These are phyloP conservation scores for Chimonanthus salicifolius DNA, from an alignment of 164 flowering plant genomes.

Conservation along the genomic window DNA sequence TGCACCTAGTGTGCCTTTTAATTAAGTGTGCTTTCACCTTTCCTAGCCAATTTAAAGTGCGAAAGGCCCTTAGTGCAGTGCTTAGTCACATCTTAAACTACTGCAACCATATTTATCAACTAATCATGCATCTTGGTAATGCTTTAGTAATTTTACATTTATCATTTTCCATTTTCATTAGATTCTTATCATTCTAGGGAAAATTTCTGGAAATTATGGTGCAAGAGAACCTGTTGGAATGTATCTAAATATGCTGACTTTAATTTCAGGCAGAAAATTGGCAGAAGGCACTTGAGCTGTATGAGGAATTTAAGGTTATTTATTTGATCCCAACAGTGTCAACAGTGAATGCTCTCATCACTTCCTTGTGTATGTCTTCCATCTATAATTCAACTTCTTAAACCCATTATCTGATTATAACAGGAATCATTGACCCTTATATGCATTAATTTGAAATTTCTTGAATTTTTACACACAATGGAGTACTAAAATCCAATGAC, in stretches of 20 bases:
- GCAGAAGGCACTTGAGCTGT: slow-evolving; percentile 80
- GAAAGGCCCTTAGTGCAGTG: no score
- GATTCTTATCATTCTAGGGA: not conserved
- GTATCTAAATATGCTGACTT: slow-evolving; percentile 4
- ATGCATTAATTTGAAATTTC: not conserved
- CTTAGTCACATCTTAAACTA: no score
- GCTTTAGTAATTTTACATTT: not conserved
- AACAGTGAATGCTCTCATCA: slow-evolving; percentile 85
- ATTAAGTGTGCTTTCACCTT: no score
- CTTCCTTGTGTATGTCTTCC: slow-evolving; percentile 70
- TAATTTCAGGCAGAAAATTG: slow-evolving; percentile 68
- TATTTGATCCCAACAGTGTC: slow-evolving; percentile 64
- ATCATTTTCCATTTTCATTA: not conserved
- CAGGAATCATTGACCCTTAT: not conserved
- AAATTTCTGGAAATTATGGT: not conserved
- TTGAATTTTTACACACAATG: not conserved
- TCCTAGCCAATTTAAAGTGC: no score
- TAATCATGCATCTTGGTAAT: no score
- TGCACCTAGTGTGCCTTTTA: no score
- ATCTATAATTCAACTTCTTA: not conserved
- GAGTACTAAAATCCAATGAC: not conserved
- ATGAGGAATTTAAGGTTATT: slow-evolving; percentile 58
- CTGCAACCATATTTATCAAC: no score
- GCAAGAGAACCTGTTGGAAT: not conserved
- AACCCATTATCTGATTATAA: not conserved